These are phyloP conservation scores for Musa beccarii DNA, from an alignment of 176 grass and related monocot species.

Conservation along the genomic window DNA sequence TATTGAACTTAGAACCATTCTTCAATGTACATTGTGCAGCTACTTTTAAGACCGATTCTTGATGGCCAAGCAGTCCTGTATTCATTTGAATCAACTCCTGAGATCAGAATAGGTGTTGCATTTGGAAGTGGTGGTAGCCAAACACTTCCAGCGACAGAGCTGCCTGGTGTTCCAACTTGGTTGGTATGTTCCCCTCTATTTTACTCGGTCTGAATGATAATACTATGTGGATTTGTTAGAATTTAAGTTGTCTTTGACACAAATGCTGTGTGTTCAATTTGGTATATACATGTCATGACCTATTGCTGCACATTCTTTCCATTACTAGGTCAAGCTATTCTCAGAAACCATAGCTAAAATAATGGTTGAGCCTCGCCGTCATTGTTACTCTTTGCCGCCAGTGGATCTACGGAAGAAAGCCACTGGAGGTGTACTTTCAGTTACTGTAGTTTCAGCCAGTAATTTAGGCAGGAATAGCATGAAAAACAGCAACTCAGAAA, in stretches of 20 bases:
- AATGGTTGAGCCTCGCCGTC: conserved; percentile 86
- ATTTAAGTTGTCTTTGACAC: not conserved
- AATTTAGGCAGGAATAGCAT: conserved; percentile 34
- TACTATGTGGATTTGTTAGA: not conserved
- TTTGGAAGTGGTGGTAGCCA: conserved; percentile 87
- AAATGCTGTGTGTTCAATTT: not conserved
- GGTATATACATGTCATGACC: not conserved
- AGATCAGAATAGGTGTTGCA: conserved; percentile 84
- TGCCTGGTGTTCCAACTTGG: conserved; percentile 91
- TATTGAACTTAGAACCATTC: not conserved
- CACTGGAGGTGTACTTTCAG: conserved; percentile 64
- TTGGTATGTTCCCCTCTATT: conserved; percentile 50
- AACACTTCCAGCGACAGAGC: conserved; percentile 69
- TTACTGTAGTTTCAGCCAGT: conserved; percentile 81
- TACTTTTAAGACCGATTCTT: conserved; percentile 83
- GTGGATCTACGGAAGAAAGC: conserved; percentile 73
- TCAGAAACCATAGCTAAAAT: conserved; percentile 73
- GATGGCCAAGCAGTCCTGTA: conserved; percentile 95
- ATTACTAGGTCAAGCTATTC: conserved; percentile 70
- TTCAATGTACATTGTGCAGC: conserved; percentile 38
- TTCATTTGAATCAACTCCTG: conserved; percentile 85
- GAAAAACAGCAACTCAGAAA: conserved; percentile 29
- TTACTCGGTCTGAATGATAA: not conserved
- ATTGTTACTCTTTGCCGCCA: conserved; percentile 75
- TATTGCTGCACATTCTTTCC: not conserved